Base-by-base conservation (phyloP, 164 flowering plant genomes). In the Paratinospora sagittata region DNA sequence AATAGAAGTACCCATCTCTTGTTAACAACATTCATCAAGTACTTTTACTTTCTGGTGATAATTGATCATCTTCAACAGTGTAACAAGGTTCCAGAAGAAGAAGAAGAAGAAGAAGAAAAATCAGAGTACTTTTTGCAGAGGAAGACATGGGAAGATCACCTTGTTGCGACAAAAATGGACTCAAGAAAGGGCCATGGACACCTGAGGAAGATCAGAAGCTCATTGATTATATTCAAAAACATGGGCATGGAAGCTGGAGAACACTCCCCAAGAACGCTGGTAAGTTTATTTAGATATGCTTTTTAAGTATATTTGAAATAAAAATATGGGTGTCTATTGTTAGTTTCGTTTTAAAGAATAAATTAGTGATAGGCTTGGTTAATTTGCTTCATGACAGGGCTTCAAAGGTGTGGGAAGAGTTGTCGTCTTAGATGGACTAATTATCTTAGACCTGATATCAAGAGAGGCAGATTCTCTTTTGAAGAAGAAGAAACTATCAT, bases 181-280 rank as follows among this genome's bases (percentile, higher is more conserved):
- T 93, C 24, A 93, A 91, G 79, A 93, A 88, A 66, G 98, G 98
- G 3, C 98, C 98, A 26, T 93, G 98, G 98, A 86, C 96, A 6
- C 84, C 90, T 0, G 98, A 93, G 72, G 98, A 93, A 70, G 98
- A 93, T 73, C 89, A 86, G 70, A 93, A 90, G 72, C 89, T 93
- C 27, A 75, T 93, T 3, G 93, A 93, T 72, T 89, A 89, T 33
- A 93, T 93, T 26, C 83, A 85, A 33, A 81, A 85, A 70, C 84
- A 91, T 71, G 98, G 98, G 3, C 84, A 82, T 72, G 97, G 98
- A 0, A 93, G 90, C 33, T 93, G 98, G 98, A 79, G 98, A 73
- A 89, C 89, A 1, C 94, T 93, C 6, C 98, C 98, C 0, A 89
- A 89, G 68, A 91, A 89, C 82, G 96, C 97, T 58, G 97, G 96